Evolutionary conservation across 495 filamentous ascomycete species (phyloP), one percentile per base, ranked within the genome.

Genomic region (Penicilliopsis zonata): DNA sequence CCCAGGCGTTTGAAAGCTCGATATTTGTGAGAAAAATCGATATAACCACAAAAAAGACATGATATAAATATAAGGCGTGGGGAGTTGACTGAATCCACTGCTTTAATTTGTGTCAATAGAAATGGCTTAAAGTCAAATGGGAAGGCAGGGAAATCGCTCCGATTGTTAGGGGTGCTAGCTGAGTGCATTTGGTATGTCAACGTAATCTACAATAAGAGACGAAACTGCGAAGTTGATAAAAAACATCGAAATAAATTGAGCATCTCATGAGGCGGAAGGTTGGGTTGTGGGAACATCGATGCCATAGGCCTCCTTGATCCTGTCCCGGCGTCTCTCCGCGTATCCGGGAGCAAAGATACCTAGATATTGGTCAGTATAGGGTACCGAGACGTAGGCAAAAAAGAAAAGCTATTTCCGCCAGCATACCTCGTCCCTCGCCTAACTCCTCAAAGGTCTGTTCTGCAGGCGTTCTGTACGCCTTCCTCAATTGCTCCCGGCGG

Each of bases 271-370:
- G 35, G 59, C 59, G 34, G 57, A 50, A 30, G 49, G 46, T 18
- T 43, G 49, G 36, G 48, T 46, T 50, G 49, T 52, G 32, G 67
- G 65, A 38, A 96, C 74, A 32, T 94, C 86, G 39, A 94, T 72
- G 35, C 88, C 87, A 47, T 94, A 96, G 41, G 76, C 80, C 63
- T 88, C 74, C 68, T 88, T 82, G 50, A 99, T 71, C 33, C 86
- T 72, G 57, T 84, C 67, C 31, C 72, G 67, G 43, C 92, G 75
- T 55, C 92, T 67, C 65, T 96, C 86, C 40, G 79, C 78, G 39
- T 94, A 98, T 16, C 84, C 84, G 9, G 81, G 78, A 18, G 68
- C 84, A 38, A 79, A 70, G 37, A 98, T 82, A 15, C 82, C 88
- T 94, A 34, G 6, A 12, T 4, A 27, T n/a, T n/a, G n/a, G n/a